Base-by-base conservation (phyloP, 768 basidiomycete species). In the Ramaria sp. region DNA sequence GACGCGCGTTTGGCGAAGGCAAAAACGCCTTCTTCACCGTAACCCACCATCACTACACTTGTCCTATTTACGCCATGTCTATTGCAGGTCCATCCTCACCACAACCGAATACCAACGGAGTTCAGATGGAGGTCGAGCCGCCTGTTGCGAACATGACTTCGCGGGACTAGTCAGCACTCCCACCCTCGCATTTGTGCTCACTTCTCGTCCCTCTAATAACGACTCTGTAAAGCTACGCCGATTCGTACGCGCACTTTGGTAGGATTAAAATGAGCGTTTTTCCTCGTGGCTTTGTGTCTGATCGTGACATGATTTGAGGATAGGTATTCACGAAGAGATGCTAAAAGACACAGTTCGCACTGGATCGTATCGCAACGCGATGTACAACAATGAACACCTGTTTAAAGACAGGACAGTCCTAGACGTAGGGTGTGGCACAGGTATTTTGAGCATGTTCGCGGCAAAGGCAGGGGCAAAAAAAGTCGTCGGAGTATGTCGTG, bases 321-420 rank as follows among this genome's bases (percentile, higher is more conserved):
- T 64, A 96, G 92, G 93, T 58, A 96, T 97, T 64, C 94, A 97
- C 69, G 94, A 98, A 73, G 96, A 99, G 75, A 99, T 99, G 96
- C 73, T 99, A 70, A 99, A 99, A 73, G 96, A 99, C 72, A 73
- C 76, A 39, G 92, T 99, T 63, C 86, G 96, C 60, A 99, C 96
- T 46, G 84, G 91, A 34, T 91, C 93, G 43, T 99, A 99, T 79
- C 86, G 91, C 62, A 78, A 84, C 59, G 91, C 94, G 60, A 98
- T 99, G 77, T 72, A 93, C 69, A 86, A 94, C 76, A 98, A 97
- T 71, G 75, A 79, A 10, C 93, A 97, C 71, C 74, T 99, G 46
- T 99, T 99, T 84, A 87, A 91, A 72, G 94, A 81, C 68, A 99
- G 97, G 76, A 88, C 86, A 37, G 96, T 99, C 2, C 78, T 99